These are phyloP conservation scores for Trichoderma aggressivum DNA, from an alignment of 2,329 filamentous ascomycete species.

Conservation along the genomic window DNA sequence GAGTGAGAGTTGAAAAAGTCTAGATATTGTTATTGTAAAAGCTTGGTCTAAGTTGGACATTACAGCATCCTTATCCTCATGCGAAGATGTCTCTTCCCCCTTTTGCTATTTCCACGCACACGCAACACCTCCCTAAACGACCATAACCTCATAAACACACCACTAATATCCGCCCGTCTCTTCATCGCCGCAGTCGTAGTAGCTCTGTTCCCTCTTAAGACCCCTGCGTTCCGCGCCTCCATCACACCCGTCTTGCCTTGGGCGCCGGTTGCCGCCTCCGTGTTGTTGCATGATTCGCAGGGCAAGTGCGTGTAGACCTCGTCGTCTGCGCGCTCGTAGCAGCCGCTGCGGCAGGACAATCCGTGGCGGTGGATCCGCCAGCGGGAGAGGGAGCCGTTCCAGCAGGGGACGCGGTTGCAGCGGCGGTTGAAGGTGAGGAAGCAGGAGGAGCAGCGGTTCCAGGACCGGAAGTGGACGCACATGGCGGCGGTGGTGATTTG, in stretches of 20 bases:
- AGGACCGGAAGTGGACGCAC: conserved; percentile 22
- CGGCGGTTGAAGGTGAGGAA: conserved; percentile 19
- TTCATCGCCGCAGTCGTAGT: not conserved
- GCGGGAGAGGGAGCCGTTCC: conserved; percentile 20
- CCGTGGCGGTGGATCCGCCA: conserved; percentile 20
- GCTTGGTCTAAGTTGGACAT: not conserved
- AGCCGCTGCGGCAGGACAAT: conserved; percentile 18
- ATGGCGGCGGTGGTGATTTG: not conserved
- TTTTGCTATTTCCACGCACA: not conserved
- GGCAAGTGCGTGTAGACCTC: conserved; percentile 13
- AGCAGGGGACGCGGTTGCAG: conserved; percentile 23
- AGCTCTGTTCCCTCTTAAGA: not conserved
- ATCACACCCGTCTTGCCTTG: not conserved
- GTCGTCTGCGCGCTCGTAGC: conserved; percentile 18
- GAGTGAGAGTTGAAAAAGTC: not conserved
- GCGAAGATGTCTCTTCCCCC: not conserved
- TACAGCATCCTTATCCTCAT: not conserved
- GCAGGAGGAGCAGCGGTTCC: conserved; percentile 22
- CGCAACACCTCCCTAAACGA: not conserved
- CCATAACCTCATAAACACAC: not conserved
- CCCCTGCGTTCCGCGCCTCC: not conserved
- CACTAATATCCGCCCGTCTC: not conserved
- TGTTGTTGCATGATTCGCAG: conserved; percentile 8
- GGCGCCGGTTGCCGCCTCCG: not conserved
- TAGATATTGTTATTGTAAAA: not conserved